A percentile compares a stretch with the other conserved stretches of the same genome.
Evolutionary conservation across 495 filamentous ascomycete genomes (phyloP).

Genomic region (Amorphotheca resinae): DNA sequence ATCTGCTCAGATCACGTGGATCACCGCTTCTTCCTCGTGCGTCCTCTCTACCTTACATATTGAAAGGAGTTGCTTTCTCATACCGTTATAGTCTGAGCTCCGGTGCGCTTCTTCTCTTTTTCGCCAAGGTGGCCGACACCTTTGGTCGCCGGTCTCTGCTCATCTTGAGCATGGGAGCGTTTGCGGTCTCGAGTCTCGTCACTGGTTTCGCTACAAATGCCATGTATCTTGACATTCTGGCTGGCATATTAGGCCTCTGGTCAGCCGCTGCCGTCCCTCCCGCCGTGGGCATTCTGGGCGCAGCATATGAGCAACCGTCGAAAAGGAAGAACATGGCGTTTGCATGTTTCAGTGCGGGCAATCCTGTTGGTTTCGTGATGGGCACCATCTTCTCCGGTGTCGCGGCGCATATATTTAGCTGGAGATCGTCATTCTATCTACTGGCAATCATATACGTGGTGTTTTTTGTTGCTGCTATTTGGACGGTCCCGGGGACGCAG

Average conservation of each 20-base stretch:
- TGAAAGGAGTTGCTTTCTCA: neutral
- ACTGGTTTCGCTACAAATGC: slow-evolving; percentile 50
- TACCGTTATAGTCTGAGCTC: slow-evolving; percentile 38
- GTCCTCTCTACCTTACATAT: slow-evolving; percentile 20
- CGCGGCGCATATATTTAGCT: slow-evolving; percentile 46
- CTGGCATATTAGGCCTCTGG: slow-evolving; percentile 48
- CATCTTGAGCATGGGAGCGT: slow-evolving; percentile 47
- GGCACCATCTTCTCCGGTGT: slow-evolving; percentile 54
- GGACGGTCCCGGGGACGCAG: slow-evolving; percentile 49
- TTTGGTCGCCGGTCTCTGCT: slow-evolving; percentile 52
- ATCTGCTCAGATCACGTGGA: slow-evolving; percentile 58
- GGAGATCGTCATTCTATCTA: slow-evolving; percentile 51
- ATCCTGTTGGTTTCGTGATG: slow-evolving; percentile 58
- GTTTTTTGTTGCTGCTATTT: slow-evolving; percentile 44
- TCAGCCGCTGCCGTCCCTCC: slow-evolving; percentile 54
- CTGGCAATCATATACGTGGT: slow-evolving; percentile 49
- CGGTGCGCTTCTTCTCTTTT: slow-evolving; percentile 54
- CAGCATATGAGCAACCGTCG: slow-evolving; percentile 46
- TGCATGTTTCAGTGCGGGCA: slow-evolving; percentile 58
- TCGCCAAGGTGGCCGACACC: slow-evolving; percentile 56
- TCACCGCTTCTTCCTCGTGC: slow-evolving; percentile 48
- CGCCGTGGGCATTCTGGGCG: slow-evolving; percentile 53
- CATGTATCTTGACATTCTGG: slow-evolving; percentile 52
- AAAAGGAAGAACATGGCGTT: slow-evolving; percentile 60
- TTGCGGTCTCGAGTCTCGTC: slow-evolving; percentile 40